A percentile compares a stretch with the other conserved stretches of the same genome.
Conservation (phyloP, 257 asterid genomes). For the Solanum medicagineum region DNA sequence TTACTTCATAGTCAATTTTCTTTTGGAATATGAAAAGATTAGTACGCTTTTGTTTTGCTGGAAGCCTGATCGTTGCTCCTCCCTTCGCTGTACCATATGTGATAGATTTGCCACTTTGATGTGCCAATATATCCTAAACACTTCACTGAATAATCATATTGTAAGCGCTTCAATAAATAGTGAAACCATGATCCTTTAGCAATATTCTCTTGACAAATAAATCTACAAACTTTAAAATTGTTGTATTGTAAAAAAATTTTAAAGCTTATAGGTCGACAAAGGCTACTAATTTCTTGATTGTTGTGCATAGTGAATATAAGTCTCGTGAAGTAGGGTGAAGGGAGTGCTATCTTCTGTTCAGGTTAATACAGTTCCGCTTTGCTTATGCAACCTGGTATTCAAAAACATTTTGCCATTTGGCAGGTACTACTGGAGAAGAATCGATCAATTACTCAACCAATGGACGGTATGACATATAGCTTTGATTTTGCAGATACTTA, state of each 20-base stretch:
- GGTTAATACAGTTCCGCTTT: background rate
- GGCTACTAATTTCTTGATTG: background rate
- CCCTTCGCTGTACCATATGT: background rate
- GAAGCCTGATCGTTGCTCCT: background rate
- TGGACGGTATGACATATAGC: slow-evolving; percentile 35
- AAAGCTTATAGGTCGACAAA: background rate
- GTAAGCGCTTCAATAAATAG: background rate
- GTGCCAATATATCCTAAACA: background rate
- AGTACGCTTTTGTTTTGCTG: background rate
- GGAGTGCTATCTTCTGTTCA: background rate
- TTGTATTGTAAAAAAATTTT: background rate
- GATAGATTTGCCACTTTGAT: background rate
- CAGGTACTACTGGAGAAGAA: slow-evolving; percentile 77
- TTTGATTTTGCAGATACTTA: background rate
- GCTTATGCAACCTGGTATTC: background rate
- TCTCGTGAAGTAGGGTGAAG: background rate
- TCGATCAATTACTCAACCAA: slow-evolving; percentile 46
- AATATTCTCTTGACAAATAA: background rate
- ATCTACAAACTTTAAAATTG: background rate
- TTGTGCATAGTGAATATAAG: background rate
- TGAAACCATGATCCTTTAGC: background rate
- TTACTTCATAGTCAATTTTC: background rate
- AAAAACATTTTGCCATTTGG: slow-evolving; percentile 13
- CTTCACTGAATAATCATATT: background rate
- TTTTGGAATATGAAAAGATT: background rate